Evolutionary conservation across 2,329 filamentous ascomycete species (phyloP).

Genomic region (Akanthomyces dipterigenus): DNA sequence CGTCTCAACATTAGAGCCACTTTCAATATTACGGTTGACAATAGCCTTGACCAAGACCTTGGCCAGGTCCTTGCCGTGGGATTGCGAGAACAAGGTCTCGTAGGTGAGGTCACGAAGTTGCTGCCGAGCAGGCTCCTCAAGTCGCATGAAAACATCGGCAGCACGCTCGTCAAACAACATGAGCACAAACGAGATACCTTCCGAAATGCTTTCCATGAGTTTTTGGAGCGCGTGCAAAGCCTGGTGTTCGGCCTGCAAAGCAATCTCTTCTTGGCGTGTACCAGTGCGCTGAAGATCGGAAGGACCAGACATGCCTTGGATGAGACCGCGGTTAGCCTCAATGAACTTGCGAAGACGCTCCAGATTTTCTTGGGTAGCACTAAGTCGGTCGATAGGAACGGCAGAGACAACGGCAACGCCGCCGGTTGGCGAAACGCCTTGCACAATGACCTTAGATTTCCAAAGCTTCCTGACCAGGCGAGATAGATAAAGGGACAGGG

Average conservation of each 20-base stretch:
- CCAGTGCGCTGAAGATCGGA: slow-evolving; percentile 72
- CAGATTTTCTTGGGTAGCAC: slow-evolving; percentile 71
- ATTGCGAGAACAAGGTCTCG: slow-evolving; percentile 76
- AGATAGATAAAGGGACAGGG: slow-evolving; percentile 79
- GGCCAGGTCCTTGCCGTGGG: slow-evolving; percentile 77
- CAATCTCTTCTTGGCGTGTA: slow-evolving; percentile 84
- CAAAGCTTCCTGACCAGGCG: slow-evolving; percentile 85
- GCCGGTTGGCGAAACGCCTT: slow-evolving; percentile 44
- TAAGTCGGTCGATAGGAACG: slow-evolving; percentile 61
- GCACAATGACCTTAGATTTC: slow-evolving; percentile 68
- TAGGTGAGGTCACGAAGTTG: slow-evolving; percentile 74
- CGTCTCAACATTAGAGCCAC: slow-evolving; percentile 93
- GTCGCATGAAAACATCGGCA: slow-evolving; percentile 72
- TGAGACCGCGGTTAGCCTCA: slow-evolving; percentile 79
- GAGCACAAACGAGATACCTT: slow-evolving; percentile 92
- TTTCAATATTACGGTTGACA: slow-evolving; percentile 95
- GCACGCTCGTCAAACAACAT: slow-evolving; percentile 93
- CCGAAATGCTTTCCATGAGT: slow-evolving; percentile 83
- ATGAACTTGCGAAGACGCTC: slow-evolving; percentile 76
- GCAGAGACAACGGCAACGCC: slow-evolving; percentile 60
- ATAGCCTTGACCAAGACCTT: slow-evolving; percentile 96
- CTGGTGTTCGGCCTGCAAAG: slow-evolving; percentile 88
- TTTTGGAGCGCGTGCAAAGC: slow-evolving; percentile 80
- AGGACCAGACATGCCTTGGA: slow-evolving; percentile 88
- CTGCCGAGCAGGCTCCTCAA: slow-evolving; percentile 64